phyloP scores from a whole-genome alignment of 1,139 yeast genomes.

The Saccharomycopsis crataegensis region DNA sequence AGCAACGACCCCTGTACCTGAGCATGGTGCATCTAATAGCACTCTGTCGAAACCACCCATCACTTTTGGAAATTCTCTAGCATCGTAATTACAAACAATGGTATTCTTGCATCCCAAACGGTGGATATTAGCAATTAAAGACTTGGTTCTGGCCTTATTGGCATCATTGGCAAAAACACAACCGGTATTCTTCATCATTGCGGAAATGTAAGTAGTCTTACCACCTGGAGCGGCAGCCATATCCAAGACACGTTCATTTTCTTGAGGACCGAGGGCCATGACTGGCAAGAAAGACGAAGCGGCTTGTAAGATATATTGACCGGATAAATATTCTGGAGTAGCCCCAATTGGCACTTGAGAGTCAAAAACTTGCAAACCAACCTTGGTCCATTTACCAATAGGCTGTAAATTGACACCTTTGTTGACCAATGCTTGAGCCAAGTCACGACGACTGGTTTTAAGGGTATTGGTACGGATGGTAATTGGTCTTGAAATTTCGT shows the following conservation, averaged over 20 bases:
- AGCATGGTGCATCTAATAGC: conserved; percentile 95
- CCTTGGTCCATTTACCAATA: conserved; percentile 96
- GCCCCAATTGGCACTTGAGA: conserved; percentile 99
- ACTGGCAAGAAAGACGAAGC: conserved; percentile 97
- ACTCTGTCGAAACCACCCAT: conserved; percentile 98
- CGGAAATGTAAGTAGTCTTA: conserved; percentile 92
- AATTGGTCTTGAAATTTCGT: conserved; percentile 92
- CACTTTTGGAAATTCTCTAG: conserved; percentile 96
- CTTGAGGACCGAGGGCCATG: conserved; percentile 95
- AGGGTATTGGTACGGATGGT: conserved; percentile 95
- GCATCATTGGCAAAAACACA: conserved; percentile 96
- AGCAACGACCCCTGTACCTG: conserved; percentile 99
- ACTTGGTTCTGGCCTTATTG: conserved; percentile 91
- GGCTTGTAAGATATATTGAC: conserved; percentile 95
- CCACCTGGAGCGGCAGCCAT: conserved; percentile 99
- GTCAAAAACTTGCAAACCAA: conserved; percentile 92
- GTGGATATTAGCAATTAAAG: conserved; percentile 94
- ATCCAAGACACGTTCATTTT: conserved; percentile 88
- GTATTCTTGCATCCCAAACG: conserved; percentile 96
- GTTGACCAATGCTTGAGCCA: conserved; percentile 90
- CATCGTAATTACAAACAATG: conserved; percentile 95
- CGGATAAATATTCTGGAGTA: conserved; percentile 97
- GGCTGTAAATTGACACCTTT: conserved; percentile 98
- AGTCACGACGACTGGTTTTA: conserved; percentile 89
- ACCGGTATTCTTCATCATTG: conserved; percentile 97